Conservation (phyloP, 768 basidiomycete genomes). For the Fistulinella prunicolor region DNA sequence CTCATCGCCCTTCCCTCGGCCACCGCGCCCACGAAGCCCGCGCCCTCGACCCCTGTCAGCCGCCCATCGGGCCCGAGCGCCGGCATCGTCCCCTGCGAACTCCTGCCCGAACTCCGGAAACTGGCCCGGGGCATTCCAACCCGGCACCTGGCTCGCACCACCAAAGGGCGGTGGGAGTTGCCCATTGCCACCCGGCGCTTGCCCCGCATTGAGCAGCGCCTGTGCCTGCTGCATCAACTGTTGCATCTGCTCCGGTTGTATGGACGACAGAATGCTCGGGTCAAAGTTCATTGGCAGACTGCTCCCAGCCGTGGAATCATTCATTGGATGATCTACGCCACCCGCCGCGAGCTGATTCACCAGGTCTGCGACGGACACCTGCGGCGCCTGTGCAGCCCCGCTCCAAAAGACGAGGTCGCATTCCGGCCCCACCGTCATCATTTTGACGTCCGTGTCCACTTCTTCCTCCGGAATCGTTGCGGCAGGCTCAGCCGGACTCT, state of each 20-base stretch:
- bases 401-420: slow-evolving; percentile 66
- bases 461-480: slow-evolving; percentile 64
- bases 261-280: slow-evolving; percentile 38
- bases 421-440: slow-evolving; percentile 70
- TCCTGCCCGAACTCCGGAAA: slow-evolving; percentile 50
- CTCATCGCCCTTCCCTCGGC: slow-evolving; percentile 52
- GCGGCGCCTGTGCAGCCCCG: slow-evolving; percentile 31
- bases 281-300: slow-evolving; percentile 40
- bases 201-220: slow-evolving; percentile 30
- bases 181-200: slow-evolving; percentile 26
- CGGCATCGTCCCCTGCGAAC: slow-evolving; percentile 42
- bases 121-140: slow-evolving; percentile 39
- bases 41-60: slow-evolving; percentile 49
- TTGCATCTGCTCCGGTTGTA: slow-evolving; percentile 61
- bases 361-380: slow-evolving; percentile 63
- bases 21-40: slow-evolving; percentile 56
- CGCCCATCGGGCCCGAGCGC: slow-evolving; percentile 45
- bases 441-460: slow-evolving; percentile 55
- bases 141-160: slow-evolving; percentile 33
- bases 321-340: slow-evolving; percentile 40
- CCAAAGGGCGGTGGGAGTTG: slow-evolving; percentile 35
- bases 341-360: slow-evolving; percentile 60
- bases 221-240: slow-evolving; percentile 50
- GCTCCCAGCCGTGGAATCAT: slow-evolving; percentile 30
- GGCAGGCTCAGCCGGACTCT: slow-evolving; percentile 70